Conservation (phyloP, 2,329 filamentous ascomycete species). For the Gnomoniopsis sp. region DNA sequence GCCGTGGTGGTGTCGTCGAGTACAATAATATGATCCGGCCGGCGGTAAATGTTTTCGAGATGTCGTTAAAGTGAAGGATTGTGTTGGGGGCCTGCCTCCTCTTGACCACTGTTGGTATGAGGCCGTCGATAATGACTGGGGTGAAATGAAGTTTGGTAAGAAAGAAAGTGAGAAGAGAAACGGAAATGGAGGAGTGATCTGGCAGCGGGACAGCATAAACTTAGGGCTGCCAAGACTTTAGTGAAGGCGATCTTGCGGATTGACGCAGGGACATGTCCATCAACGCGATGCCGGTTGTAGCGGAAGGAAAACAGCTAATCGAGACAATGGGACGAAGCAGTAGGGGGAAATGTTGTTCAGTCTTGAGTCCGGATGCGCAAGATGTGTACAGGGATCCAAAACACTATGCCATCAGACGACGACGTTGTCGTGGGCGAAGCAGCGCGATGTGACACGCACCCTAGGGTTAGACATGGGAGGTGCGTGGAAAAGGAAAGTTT, state of each 20-base stretch:
- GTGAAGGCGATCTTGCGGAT: neutral
- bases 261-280: neutral
- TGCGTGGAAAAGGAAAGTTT: neutral
- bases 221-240: conserved; percentile 9
- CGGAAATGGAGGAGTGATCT: conserved; percentile 15
- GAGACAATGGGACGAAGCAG: neutral
- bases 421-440: conserved; percentile 1
- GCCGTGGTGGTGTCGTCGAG: neutral
- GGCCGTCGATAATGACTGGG: neutral
- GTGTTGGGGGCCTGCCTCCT: conserved; percentile 12
- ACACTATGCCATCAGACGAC: conserved; percentile 8
- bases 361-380: neutral
- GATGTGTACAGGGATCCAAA: conserved; percentile 1
- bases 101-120: neutral
- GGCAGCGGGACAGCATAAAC: neutral
- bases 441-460: conserved; percentile 8
- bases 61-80: neutral
- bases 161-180: neutral
- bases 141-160: neutral
- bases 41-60: conserved; percentile 6
- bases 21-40: conserved; percentile 7
- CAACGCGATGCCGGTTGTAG: neutral
- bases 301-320: neutral
- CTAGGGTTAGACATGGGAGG: neutral
- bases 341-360: neutral